Evolutionary conservation across 78 protist species (phyloP), one percentile per base, ranked within the genome.

Genomic region (Monocercomonoides exilis): DNA sequence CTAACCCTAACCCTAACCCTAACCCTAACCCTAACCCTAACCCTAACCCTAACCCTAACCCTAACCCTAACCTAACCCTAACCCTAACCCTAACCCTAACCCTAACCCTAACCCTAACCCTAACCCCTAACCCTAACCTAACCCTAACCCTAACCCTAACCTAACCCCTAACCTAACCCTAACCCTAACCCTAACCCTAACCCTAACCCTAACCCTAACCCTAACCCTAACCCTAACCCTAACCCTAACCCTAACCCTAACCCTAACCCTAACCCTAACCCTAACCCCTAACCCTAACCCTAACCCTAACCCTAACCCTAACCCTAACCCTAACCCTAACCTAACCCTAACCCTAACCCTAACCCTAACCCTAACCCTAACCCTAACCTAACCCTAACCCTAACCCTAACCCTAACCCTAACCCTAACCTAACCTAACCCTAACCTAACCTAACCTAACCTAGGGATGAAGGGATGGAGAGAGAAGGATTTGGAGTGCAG

Each of bases 191-290:
- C 77, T 54, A 54, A 54, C 77, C 77, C 77, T 54, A 54, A 54
- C 77, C 77, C 77, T 54, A 54, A 54, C 77, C 77, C 77, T 54
- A 54, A 54, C 77, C 77, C 77, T 54, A 54, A 54, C 77, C 77
- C 77, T 54, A 54, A 54, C 77, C 77, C 77, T 54, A 54, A 54
- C 77, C 77, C 77, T 54, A 54, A 54, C 77, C 77, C 77, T 54
- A 54, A 54, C 77, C 77, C 77, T 54, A 54, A 54, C 77, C 77
- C 77, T 54, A 54, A 54, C 77, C 77, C 77, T 54, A 54, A 54
- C n/a, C n/a, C n/a, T n/a, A n/a, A n/a, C n/a, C n/a, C n/a, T n/a
- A n/a, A n/a, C n/a, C n/a, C n/a, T n/a, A n/a, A n/a, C n/a, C n/a
- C n/a, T n/a, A n/a, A n/a, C n/a, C n/a, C n/a, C n/a, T n/a, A n/a